phyloP scores from a whole-genome alignment of 2,329 filamentous ascomycete species.

The Monilinia fructigena region DNA sequence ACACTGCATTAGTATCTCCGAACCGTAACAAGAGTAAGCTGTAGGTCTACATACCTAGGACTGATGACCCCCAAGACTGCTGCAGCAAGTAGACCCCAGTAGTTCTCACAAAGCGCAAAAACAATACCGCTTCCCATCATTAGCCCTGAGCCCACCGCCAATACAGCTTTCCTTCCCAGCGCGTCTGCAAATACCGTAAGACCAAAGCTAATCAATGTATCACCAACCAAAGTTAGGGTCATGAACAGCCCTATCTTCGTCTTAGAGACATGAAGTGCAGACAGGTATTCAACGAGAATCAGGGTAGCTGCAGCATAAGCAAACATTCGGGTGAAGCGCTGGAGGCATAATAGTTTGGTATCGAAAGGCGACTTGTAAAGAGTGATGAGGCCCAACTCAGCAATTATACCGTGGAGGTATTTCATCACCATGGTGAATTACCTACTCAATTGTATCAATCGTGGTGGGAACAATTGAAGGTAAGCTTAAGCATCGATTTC shows the following conservation, averaged over 20 bases:
- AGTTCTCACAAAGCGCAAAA: constrained; percentile 54
- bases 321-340: constrained; percentile 61
- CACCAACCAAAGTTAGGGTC: constrained; percentile 61
- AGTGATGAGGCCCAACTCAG: constrained; percentile 49
- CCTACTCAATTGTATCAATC: not conserved
- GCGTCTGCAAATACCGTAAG: constrained; percentile 59
- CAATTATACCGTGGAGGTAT: constrained; percentile 30
- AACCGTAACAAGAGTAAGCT: not conserved
- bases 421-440: constrained; percentile 30
- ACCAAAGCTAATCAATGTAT: constrained; percentile 57
- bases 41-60: constrained; percentile 44
- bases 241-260: constrained; percentile 61
- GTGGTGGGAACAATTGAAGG: not conserved
- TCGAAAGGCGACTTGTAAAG: constrained; percentile 47
- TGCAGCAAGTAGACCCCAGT: constrained; percentile 57
- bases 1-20: constrained; percentile 20
- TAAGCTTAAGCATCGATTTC: not conserved
- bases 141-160: constrained; percentile 53
- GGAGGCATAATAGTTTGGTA: constrained; percentile 56
- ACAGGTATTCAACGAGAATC: constrained; percentile 57
- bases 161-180: constrained; percentile 53
- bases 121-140: constrained; percentile 56
- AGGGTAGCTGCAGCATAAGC: constrained; percentile 61
- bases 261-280: constrained; percentile 50
- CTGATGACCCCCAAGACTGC: constrained; percentile 62